Conservation (phyloP, 257 asterid species). For the Anisodus acutangulus region DNA sequence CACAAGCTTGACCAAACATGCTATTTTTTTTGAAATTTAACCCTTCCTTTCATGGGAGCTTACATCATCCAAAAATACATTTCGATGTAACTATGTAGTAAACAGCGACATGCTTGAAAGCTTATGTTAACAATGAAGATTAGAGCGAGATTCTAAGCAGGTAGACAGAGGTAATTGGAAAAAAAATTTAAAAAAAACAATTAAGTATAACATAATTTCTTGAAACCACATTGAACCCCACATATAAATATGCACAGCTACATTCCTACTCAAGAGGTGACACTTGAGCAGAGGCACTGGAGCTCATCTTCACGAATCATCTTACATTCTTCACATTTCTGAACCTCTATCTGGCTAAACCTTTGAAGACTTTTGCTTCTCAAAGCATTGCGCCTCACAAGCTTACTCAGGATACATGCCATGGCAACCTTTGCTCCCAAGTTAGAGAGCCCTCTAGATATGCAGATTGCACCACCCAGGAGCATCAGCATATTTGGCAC, state of each 20-base stretch:
- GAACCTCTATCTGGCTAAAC: slow-evolving; percentile 9
- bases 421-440: slow-evolving; percentile 84
- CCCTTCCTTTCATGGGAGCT: too few relatives aligned
- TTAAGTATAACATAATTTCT: background rate
- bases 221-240: background rate
- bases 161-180: background rate
- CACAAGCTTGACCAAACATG: too few relatives aligned
- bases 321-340: background rate
- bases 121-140: background rate
- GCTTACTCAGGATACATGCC: slow-evolving; percentile 75
- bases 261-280: slow-evolving; percentile 14
- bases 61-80: too few relatives aligned
- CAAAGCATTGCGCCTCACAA: slow-evolving; percentile 50
- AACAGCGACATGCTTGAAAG: background rate
- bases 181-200: background rate
- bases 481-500: slow-evolving; percentile 67
- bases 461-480: slow-evolving; percentile 75
- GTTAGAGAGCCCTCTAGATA: slow-evolving; percentile 74
- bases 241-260: slow-evolving; percentile 2
- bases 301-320: slow-evolving; percentile 20
- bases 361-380: slow-evolving; percentile 30
- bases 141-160: background rate
- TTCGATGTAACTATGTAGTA: background rate
- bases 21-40: too few relatives aligned
- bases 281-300: slow-evolving; percentile 12